phyloP scores from a whole-genome alignment of 345 rosid species.

The Litchi chinensis region DNA sequence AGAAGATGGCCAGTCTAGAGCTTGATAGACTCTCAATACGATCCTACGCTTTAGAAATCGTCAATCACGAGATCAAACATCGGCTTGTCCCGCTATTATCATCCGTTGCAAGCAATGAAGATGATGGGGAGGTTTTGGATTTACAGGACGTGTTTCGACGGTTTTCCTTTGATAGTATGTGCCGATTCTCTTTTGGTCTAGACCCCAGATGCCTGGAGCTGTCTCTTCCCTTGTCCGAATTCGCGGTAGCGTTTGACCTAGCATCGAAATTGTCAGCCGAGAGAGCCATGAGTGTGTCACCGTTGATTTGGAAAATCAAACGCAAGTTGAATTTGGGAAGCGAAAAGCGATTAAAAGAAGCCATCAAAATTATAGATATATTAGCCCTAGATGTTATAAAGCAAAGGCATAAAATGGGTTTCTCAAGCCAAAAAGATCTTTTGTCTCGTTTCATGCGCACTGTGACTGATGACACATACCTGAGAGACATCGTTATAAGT shows the following conservation, averaged over 20 bases:
- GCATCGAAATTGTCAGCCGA: conserved; percentile 57
- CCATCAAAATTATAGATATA: conserved; percentile 46
- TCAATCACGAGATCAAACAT: conserved; percentile 37
- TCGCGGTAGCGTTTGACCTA: conserved; percentile 59
- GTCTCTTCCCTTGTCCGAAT: conserved; percentile 46
- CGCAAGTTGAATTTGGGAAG: conserved; percentile 52
- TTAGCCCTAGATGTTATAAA: conserved; percentile 49
- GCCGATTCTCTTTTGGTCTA: conserved; percentile 63
- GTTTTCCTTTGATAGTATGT: conserved; percentile 65
- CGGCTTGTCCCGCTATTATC: conserved; percentile 50
- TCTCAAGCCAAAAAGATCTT: conserved; percentile 41
- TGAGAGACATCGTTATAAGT: conserved; percentile 66
- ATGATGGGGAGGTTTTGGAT: conserved; percentile 37
- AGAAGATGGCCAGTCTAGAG: conserved; percentile 66
- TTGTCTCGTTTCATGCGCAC: conserved; percentile 68
- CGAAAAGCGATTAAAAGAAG: conserved; percentile 56
- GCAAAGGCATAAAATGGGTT: conserved; percentile 42
- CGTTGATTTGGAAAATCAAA: conserved; percentile 60
- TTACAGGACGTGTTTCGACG: conserved; percentile 67
- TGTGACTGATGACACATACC: conserved; percentile 51
- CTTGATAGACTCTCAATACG: conserved; percentile 53
- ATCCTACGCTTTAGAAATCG: conserved; percentile 48
- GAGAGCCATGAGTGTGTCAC: conserved; percentile 59
- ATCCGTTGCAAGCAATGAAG: conserved; percentile 20
- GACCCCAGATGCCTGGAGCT: conserved; percentile 59